These are phyloP conservation scores for Prunus davidiana DNA, from an alignment of 306 rosid genomes.

Conservation along the genomic window DNA sequence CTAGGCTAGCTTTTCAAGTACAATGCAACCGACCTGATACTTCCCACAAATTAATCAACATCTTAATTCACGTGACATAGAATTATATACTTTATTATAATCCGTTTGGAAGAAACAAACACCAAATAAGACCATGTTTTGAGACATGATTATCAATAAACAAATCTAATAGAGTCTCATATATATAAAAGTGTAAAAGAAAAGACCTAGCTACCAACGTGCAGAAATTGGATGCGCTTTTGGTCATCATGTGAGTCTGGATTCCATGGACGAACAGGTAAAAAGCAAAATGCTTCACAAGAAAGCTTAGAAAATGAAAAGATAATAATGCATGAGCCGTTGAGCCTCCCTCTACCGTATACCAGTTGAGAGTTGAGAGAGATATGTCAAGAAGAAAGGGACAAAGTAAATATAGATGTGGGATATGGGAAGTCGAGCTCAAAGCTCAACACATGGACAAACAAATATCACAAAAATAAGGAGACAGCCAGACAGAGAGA, in stretches of 20 bases:
- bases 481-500: conserved; percentile 9
- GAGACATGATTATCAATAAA: not conserved
- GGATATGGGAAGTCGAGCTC: conserved; percentile 15
- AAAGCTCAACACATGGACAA: not conserved
- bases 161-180: not conserved
- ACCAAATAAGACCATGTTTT: conserved; percentile 11
- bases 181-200: too few relatives aligned
- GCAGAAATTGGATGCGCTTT: conserved; percentile 17
- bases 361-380: conserved; percentile 25
- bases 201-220: not conserved
- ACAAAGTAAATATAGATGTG: conserved; percentile 23
- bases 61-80: not conserved
- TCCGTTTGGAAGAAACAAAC: not conserved
- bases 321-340: not conserved
- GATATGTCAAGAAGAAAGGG: conserved; percentile 54
- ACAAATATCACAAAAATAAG: conserved; percentile 14
- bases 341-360: not conserved
- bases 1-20: too few relatives aligned
- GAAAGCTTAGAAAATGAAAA: conserved; percentile 38
- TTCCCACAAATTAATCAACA: not conserved
- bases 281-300: conserved; percentile 37
- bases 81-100: not conserved
- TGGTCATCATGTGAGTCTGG: conserved; percentile 43
- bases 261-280: conserved; percentile 38
- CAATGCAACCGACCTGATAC: not conserved